Conservation (phyloP, 192 early-diverging fungal species). For the Diversispora epigaea region DNA sequence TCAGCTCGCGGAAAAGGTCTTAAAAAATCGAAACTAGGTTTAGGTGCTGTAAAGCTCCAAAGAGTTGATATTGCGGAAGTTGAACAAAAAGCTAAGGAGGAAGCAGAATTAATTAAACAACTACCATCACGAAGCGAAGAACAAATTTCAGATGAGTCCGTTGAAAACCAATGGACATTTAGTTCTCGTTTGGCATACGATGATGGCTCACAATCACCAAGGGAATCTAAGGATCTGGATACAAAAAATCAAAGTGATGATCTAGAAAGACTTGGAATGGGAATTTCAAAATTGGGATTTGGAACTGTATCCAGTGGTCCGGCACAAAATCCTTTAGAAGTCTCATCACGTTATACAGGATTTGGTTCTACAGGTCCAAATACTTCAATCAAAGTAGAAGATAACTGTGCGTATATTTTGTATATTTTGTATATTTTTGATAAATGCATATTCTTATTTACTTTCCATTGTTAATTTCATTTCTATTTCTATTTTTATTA, state of each 20-base stretch:
- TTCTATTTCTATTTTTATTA: neutral
- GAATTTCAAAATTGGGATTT: slow-evolving; percentile 68
- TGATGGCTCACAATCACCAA: slow-evolving; percentile 1
- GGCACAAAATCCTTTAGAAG: slow-evolving; percentile 4
- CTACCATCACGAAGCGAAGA: slow-evolving; percentile 46
- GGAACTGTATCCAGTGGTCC: slow-evolving; percentile 39
- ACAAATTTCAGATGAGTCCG: slow-evolving; percentile 37
- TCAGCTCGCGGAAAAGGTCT: slow-evolving; percentile 27
- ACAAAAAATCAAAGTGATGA: slow-evolving; percentile 42
- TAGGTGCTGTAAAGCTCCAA: slow-evolving; percentile 87
- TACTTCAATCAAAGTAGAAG: slow-evolving; percentile 1
- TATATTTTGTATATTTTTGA: neutral
- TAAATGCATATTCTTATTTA: neutral
- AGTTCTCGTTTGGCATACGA: slow-evolving; percentile 29
- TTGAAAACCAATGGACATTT: neutral
- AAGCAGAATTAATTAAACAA: slow-evolving; percentile 57
- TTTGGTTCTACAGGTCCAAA: slow-evolving; percentile 49
- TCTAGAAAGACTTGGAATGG: slow-evolving; percentile 67
- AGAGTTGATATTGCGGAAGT: slow-evolving; percentile 90
- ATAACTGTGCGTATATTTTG: neutral
- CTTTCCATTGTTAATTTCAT: neutral
- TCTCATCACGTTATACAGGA: slow-evolving; percentile 41
- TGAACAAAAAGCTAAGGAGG: slow-evolving; percentile 83
- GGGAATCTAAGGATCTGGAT: neutral
- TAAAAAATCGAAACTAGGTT: slow-evolving; percentile 64